Conservation (phyloP, 192 early-diverging fungal species). For the Coemansia sp. region DNA sequence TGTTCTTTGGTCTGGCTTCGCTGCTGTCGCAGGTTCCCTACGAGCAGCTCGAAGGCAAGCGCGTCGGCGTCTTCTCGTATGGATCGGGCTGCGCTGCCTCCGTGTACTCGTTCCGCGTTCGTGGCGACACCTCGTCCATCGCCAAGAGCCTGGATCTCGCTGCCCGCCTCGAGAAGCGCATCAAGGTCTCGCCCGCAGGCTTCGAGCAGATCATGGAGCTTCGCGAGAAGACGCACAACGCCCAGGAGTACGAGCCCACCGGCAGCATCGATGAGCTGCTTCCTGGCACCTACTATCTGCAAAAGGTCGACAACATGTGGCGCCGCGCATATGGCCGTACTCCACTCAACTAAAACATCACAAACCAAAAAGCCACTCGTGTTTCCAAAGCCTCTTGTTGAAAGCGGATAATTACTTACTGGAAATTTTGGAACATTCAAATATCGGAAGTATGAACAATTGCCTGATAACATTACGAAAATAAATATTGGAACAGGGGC, state of each 20-base stretch:
- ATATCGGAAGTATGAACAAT: no score
- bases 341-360: constrained; percentile 32
- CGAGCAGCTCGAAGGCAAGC: constrained; percentile 76
- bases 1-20: constrained; percentile 76
- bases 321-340: constrained; percentile 80
- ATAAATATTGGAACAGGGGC: no score
- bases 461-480: no score
- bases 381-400: background rate
- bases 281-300: constrained; percentile 87
- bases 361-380: background rate
- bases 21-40: constrained; percentile 73
- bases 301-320: constrained; percentile 88
- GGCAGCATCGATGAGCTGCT: constrained; percentile 67
- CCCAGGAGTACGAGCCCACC: constrained; percentile 75
- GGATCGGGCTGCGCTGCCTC: constrained; percentile 95
- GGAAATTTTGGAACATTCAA: background rate
- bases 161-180: constrained; percentile 71
- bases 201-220: constrained; percentile 83
- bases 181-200: constrained; percentile 68
- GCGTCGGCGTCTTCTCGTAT: constrained; percentile 90
- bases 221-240: constrained; percentile 84
- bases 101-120: constrained; percentile 89
- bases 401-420: background rate
- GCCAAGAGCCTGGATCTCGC: constrained; percentile 63
- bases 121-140: constrained; percentile 63